Conservation (phyloP, 148 eudicot species). For the Arbutus unedo region DNA sequence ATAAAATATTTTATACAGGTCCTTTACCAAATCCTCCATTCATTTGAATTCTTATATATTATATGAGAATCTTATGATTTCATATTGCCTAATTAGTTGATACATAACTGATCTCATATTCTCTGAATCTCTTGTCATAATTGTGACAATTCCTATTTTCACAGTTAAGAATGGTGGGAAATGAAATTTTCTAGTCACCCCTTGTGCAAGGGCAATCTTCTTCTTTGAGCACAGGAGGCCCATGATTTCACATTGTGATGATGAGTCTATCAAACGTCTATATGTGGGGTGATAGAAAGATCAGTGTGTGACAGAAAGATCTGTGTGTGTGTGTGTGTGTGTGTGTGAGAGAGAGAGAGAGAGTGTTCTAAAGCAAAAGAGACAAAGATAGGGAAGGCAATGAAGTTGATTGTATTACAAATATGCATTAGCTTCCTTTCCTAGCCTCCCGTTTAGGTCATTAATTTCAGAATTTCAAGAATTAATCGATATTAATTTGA, state of each 20-base stretch:
- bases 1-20: conserved; percentile 75
- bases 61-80: neutral
- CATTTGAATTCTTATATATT: neutral
- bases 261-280: too few species aligned
- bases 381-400: too few species aligned
- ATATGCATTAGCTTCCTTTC: too few species aligned
- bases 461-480: too few species aligned
- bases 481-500: too few species aligned
- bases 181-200: neutral
- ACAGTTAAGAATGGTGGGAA: neutral
- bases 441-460: too few species aligned
- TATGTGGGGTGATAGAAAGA: too few species aligned
- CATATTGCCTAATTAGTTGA: neutral
- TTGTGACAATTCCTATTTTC: neutral
- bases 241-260: neutral
- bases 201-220: too few species aligned
- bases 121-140: conserved; percentile 5
- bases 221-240: neutral
- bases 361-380: neutral
- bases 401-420: too few species aligned
- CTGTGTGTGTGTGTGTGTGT: too few species aligned
- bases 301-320: too few species aligned
- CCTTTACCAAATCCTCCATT: neutral
- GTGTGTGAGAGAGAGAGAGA: too few species aligned
- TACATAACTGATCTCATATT: neutral